These are phyloP conservation scores for Chrysanthemum makinoi DNA, from an alignment of 129 eudicot genomes.

Conservation along the genomic window DNA sequence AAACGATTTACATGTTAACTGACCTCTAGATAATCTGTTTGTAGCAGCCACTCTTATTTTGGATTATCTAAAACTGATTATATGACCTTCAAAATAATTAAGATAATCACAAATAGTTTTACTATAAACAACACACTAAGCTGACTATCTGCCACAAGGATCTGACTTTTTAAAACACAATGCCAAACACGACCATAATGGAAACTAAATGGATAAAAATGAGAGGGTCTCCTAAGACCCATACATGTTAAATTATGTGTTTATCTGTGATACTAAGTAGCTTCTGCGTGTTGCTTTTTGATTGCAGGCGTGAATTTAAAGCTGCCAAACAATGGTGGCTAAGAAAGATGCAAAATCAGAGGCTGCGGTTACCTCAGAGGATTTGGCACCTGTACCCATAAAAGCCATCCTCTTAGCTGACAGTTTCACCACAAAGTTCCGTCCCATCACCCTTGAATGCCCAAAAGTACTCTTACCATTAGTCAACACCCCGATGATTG, in stretches of 20 bases:
- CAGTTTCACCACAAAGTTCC: slow-evolving; percentile 82
- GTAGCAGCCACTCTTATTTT: no score
- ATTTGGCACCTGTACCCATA: slow-evolving; percentile 65
- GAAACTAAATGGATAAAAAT: no score
- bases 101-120: no score
- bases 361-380: slow-evolving; percentile 63
- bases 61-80: no score
- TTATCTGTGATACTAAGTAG: background rate
- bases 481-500: slow-evolving; percentile 93
- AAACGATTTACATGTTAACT: no score
- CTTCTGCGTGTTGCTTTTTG: slow-evolving; percentile 13
- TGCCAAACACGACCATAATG: no score
- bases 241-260: background rate
- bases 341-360: slow-evolving; percentile 63
- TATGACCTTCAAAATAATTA: no score
- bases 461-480: slow-evolving; percentile 80
- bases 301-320: slow-evolving; percentile 21
- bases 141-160: no score
- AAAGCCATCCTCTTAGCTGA: slow-evolving; percentile 93
- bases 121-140: no score
- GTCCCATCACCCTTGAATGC: slow-evolving; percentile 94
- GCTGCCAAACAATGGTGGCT: slow-evolving; percentile 48
- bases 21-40: no score
- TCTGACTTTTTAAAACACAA: no score
- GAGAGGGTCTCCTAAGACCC: background rate